Base-by-base conservation (phyloP, 352 stramenopile genomes). In the Phytophthora cactorum region DNA sequence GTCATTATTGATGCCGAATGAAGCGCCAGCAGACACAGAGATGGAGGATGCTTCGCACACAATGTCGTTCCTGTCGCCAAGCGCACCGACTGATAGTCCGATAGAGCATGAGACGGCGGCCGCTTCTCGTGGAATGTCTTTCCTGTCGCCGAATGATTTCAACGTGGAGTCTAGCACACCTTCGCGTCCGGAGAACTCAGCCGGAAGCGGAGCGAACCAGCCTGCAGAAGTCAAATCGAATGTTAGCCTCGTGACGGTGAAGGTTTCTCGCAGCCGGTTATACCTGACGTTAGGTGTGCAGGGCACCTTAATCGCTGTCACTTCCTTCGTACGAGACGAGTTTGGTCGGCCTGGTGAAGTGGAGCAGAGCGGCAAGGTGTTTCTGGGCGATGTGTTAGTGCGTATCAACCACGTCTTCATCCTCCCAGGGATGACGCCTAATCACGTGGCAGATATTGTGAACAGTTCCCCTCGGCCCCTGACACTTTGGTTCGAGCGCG, bases 331-430 rank as follows among this genome's bases (percentile, higher is more conserved):
- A 15, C 52, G 31, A 9, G 75, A 85, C n/a, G 68, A 82, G n/a
- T 45, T 51, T 38, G 86, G 83, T 2, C 58, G 77, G 22, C 36
- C 45, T 9, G 86, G 86, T 7, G 86, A 95, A 62, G 82, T 95
- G 31, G 84, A 95, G 60, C 52, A 71, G 31, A 92, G 84, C 52
- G 84, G 86, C 34, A 85, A 82, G 41, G 86, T 94, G 17, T 72
- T 90, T 22, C 27, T 81, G 10, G 85, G 85, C 4, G 86, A 93
- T 44, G 65, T 89, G 10, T 72, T 95, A 51, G 59, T 92, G 11
- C 83, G 75, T 28, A 70, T 95, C 28, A 88, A 86, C 36, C 43
- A 70, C 9, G 65, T 57, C 7, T 34, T 58, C 1, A 66, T 91
- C 50, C 15, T 17, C 1, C 44, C 67, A 0, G 63, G 57, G 9